Evolutionary conservation across 805 yeast species (phyloP).

Genomic region (Jamesozyma gamospora): DNA sequence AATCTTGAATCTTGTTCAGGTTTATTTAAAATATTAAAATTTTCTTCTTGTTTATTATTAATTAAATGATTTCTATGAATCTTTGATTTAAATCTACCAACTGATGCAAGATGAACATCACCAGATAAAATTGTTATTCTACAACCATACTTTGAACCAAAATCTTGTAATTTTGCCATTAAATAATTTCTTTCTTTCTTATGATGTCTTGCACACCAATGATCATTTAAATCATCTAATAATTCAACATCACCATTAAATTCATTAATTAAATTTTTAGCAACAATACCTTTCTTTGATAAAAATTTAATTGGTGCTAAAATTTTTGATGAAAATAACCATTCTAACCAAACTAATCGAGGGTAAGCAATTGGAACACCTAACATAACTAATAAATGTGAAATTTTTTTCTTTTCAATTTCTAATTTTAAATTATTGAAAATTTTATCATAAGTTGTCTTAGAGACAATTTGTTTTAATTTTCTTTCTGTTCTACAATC

Average conservation of each 20-base stretch:
- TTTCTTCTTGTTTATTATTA: conserved; percentile 28
- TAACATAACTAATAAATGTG: conserved; percentile 71
- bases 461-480: conserved; percentile 43
- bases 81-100: conserved; percentile 65
- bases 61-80: conserved; percentile 36
- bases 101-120: conserved; percentile 83
- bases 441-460: conserved; percentile 46
- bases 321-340: conserved; percentile 50
- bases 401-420: conserved; percentile 41
- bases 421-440: conserved; percentile 55
- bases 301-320: conserved; percentile 55
- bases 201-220: conserved; percentile 89
- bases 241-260: conserved; percentile 89
- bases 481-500: conserved; percentile 92
- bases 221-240: conserved; percentile 88
- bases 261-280: conserved; percentile 73
- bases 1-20: conserved; percentile 68
- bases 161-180: conserved; percentile 48
- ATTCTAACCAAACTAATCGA: conserved; percentile 83
- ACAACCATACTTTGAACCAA: conserved; percentile 54
- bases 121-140: conserved; percentile 83
- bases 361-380: conserved; percentile 97
- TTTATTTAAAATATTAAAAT: conserved; percentile 32
- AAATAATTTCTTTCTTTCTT: conserved; percentile 74
- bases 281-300: conserved; percentile 51